Percentiles rank a stretch among this genome's conserved stretches.
These are phyloP conservation scores for Pichia sp. DNA, from an alignment of 1,139 yeast species.

Conservation along the genomic window DNA sequence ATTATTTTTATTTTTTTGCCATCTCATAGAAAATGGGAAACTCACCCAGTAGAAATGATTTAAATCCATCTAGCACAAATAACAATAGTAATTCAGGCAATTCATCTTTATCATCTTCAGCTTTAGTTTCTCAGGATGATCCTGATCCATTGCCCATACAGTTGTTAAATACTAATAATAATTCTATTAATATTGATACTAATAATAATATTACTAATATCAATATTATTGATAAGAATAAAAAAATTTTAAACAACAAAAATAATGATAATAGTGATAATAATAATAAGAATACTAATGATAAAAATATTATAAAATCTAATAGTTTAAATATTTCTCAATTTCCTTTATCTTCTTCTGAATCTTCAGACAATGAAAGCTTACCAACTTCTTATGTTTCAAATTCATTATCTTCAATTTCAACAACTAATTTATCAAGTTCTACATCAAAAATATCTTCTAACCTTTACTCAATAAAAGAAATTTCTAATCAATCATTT, in stretches of 20 bases:
- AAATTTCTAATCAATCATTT: conserved; percentile 33
- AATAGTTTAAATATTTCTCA: background rate
- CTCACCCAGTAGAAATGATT: conserved; percentile 39
- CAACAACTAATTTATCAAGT: conserved; percentile 4
- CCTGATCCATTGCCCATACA: conserved; percentile 32
- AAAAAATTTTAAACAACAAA: too few species aligned
- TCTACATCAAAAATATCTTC: conserved; percentile 2
- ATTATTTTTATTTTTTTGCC: background rate
- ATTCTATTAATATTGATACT: background rate
- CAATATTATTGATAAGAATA: too few species aligned
- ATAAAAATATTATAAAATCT: too few species aligned
- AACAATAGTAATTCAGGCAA: conserved; percentile 31
- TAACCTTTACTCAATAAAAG: conserved; percentile 39
- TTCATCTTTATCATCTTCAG: conserved; percentile 34
- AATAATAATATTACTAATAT: background rate
- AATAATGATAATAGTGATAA: too few species aligned
- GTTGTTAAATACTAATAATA: conserved; percentile 12
- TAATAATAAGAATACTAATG: too few species aligned
- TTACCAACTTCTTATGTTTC: conserved; percentile 1
- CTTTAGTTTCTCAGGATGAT: conserved; percentile 22
- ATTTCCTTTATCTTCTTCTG: background rate
- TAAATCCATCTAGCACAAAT: conserved; percentile 13
- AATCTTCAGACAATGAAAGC: background rate
- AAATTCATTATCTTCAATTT: conserved; percentile 5
- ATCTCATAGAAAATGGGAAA: conserved; percentile 41